A percentile compares a stretch with the other conserved stretches of the same genome.
These are phyloP conservation scores for Petunia secreta DNA, from an alignment of 257 asterid species.

Conservation along the genomic window DNA sequence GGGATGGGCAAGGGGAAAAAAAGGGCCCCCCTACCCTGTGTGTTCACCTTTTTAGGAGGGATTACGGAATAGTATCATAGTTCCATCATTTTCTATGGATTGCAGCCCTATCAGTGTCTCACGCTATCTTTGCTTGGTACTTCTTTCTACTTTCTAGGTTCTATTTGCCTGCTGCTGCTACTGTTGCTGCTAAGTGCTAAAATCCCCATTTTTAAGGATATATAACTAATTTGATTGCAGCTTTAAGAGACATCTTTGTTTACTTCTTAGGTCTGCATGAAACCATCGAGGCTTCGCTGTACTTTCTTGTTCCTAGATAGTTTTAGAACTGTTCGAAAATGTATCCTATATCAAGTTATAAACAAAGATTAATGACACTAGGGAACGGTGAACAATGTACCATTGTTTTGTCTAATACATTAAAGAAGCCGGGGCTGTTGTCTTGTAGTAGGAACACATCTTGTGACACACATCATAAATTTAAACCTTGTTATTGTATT, in stretches of 20 bases:
- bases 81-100: constrained; percentile 24
- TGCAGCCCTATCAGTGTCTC: constrained; percentile 10
- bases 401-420: background rate
- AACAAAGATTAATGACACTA: background rate
- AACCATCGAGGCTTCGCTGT: background rate
- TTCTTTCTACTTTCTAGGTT: background rate
- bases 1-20: too few species aligned
- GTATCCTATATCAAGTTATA: background rate
- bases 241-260: constrained; percentile 9
- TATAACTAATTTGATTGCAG: background rate
- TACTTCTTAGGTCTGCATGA: background rate
- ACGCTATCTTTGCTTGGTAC: background rate
- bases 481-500: too few species aligned
- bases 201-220: background rate
- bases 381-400: background rate
- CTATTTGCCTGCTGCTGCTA: background rate
- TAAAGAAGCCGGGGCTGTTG: background rate
- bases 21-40: background rate
- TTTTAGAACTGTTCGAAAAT: background rate
- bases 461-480: too few species aligned
- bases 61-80: constrained; percentile 14
- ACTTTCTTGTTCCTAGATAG: background rate
- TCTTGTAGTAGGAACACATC: too few species aligned
- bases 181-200: background rate
- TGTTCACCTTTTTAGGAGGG: constrained; percentile 27